A percentile compares a stretch with the other conserved stretches of the same genome.
Conservation (phyloP, 495 filamentous ascomycete species). For the Oidiodendron maius region DNA sequence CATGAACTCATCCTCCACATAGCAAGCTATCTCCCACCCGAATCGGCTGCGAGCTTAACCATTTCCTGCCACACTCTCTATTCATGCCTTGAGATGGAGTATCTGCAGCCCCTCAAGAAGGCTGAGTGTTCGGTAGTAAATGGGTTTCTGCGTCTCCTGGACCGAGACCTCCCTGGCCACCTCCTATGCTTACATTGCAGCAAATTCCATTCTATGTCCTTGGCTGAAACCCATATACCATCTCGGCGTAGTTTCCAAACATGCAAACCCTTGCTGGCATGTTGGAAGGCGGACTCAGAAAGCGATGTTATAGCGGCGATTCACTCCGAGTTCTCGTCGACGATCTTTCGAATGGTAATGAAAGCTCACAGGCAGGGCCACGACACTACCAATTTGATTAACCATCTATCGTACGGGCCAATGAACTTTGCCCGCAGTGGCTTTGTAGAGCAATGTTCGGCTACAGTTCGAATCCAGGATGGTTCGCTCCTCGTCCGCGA, state of each 20-base stretch:
- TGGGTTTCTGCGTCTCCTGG: slow-evolving; percentile 10
- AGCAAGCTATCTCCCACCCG: slow-evolving; percentile 6
- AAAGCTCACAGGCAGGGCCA: slow-evolving; percentile 8
- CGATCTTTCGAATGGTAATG: slow-evolving; percentile 15
- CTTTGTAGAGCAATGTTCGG: slow-evolving; percentile 3
- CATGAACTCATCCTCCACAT: slow-evolving; percentile 11
- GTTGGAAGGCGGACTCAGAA: slow-evolving; percentile 6
- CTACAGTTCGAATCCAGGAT: slow-evolving; percentile 8
- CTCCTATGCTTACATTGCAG: slow-evolving; percentile 6
- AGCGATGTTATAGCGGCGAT: not conserved
- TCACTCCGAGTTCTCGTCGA: slow-evolving; percentile 6
- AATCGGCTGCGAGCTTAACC: slow-evolving; percentile 3
- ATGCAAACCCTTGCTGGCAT: slow-evolving; percentile 2
- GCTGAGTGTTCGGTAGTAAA: slow-evolving; percentile 2
- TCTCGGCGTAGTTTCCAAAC: not conserved
- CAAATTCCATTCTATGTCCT: slow-evolving; percentile 9
- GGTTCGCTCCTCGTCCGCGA: slow-evolving; percentile 12
- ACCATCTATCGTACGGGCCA: not conserved
- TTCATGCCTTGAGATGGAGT: slow-evolving; percentile 4
- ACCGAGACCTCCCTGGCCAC: slow-evolving; percentile 9
- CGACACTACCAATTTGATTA: slow-evolving; percentile 2
- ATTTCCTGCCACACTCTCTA: slow-evolving; percentile 5
- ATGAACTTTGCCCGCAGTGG: not conserved
- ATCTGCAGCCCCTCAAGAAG: slow-evolving; percentile 9
- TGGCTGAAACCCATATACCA: not conserved